Conservation (phyloP, 805 yeast genomes). For the Danielia oregonensis region DNA sequence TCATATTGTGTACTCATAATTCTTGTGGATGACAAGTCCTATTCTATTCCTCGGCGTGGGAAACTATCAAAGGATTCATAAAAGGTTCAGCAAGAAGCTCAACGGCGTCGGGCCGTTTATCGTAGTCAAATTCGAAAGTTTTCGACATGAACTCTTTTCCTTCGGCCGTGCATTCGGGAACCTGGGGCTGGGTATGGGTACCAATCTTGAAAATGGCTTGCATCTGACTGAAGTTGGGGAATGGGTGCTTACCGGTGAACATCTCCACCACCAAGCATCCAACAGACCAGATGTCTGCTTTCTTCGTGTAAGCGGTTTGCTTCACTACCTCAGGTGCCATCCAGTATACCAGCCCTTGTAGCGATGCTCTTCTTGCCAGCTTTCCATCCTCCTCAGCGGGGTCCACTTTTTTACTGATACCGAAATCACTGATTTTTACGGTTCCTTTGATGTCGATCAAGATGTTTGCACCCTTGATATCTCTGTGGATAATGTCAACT, state of each 20-base stretch:
- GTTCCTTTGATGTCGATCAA: slow-evolving; percentile 75
- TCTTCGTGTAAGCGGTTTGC: slow-evolving; percentile 84
- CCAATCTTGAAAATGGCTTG: slow-evolving; percentile 96
- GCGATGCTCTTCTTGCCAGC: slow-evolving; percentile 61
- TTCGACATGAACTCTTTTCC: slow-evolving; percentile 62
- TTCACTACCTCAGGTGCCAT: slow-evolving; percentile 99
- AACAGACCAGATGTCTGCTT: slow-evolving; percentile 96
- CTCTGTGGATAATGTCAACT: slow-evolving; percentile 76
- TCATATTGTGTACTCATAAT: too few species aligned
- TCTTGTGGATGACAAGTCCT: too few species aligned
- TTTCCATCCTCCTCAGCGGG: slow-evolving; percentile 25
- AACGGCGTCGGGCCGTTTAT: slow-evolving; percentile 68
- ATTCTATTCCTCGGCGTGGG: slow-evolving; percentile 19
- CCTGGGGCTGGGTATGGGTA: slow-evolving; percentile 71
- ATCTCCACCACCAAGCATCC: slow-evolving; percentile 93
- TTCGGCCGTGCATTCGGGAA: slow-evolving; percentile 68
- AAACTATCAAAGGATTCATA: slow-evolving; percentile 44
- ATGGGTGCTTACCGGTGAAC: slow-evolving; percentile 96
- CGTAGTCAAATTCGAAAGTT: slow-evolving; percentile 74
- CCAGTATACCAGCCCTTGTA: slow-evolving; percentile 89
- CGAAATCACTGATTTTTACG: slow-evolving; percentile 84
- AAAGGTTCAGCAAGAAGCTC: slow-evolving; percentile 67
- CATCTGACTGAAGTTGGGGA: slow-evolving; percentile 92
- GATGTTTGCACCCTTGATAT: slow-evolving; percentile 86
- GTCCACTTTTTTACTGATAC: slow-evolving; percentile 55